These are phyloP conservation scores for Barbatosphaeria neglecta DNA, from an alignment of 495 filamentous ascomycete genomes.

Conservation along the genomic window DNA sequence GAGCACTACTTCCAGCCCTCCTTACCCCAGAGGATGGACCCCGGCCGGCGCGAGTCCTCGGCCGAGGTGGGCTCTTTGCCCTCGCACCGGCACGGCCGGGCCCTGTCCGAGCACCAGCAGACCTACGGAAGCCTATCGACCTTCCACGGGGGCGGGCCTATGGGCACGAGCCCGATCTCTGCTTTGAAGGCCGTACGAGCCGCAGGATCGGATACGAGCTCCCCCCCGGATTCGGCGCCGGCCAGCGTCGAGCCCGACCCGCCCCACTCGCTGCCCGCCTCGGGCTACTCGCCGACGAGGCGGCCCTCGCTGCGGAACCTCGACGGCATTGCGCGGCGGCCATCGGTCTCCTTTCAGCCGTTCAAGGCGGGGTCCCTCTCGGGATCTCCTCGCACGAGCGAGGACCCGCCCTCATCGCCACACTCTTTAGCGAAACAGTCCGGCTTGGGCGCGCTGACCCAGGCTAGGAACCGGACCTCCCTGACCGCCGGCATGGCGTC, in stretches of 20 bases:
- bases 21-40: conserved; percentile 28
- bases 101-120: conserved; percentile 54
- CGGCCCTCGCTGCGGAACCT: conserved; percentile 33
- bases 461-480: conserved; percentile 56
- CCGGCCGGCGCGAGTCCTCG: conserved; percentile 25
- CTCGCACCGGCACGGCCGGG: conserved; percentile 30
- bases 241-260: conserved; percentile 30
- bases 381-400: conserved; percentile 55
- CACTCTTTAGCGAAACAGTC: conserved; percentile 41
- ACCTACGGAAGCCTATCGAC: conserved; percentile 90
- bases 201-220: conserved; percentile 46
- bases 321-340: conserved; percentile 37
- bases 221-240: conserved; percentile 51
- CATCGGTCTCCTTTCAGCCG: conserved; percentile 81
- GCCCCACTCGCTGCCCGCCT: conserved; percentile 34
- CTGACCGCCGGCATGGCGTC: conserved; percentile 54
- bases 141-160: conserved; percentile 70
- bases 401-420: conserved; percentile 45
- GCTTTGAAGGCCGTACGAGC: conserved; percentile 59
- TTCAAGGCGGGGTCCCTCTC: conserved; percentile 94
- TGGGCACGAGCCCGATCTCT: conserved; percentile 76
- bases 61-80: conserved; percentile 69
- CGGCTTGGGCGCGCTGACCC: conserved; percentile 42
- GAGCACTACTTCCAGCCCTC: conserved; percentile 78
- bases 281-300: conserved; percentile 11